phyloP scores from a whole-genome alignment of 805 yeast species.

The Teunomyces pallodes region DNA sequence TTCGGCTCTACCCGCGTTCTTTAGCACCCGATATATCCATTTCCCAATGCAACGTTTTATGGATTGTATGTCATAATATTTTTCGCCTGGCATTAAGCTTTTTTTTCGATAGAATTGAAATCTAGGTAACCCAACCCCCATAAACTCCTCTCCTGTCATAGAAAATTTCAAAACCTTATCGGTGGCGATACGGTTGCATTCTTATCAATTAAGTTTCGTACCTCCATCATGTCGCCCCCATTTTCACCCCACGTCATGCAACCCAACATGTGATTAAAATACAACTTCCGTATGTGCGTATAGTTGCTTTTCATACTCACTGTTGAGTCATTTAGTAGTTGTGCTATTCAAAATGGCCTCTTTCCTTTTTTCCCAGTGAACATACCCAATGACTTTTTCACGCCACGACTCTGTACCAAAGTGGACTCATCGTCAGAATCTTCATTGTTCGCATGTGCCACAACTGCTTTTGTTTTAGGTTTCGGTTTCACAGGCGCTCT shows the following conservation, averaged over 20 bases:
- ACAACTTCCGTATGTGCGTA: no score
- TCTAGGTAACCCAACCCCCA: neutral
- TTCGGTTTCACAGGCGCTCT: neutral
- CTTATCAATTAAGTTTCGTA: neutral
- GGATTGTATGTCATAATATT: neutral
- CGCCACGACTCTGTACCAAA: conserved; percentile 3
- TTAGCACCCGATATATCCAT: neutral
- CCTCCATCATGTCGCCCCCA: neutral
- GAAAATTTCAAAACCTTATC: neutral
- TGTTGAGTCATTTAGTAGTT: neutral
- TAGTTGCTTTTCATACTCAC: no score
- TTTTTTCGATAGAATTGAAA: neutral
- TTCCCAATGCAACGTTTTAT: neutral
- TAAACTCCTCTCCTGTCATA: neutral
- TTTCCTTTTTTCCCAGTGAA: conserved; percentile 2
- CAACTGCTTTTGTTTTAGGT: neutral
- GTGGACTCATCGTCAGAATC: conserved; percentile 5
- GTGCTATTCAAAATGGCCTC: conserved; percentile 5
- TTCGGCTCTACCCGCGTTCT: neutral
- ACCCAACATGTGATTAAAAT: neutral
- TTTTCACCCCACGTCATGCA: neutral
- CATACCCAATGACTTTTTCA: conserved; percentile 2
- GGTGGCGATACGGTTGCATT: neutral
- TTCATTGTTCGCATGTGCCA: neutral
- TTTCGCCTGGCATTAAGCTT: neutral